Conservation (phyloP, 352 stramenopile genomes). For the Thalassiosira mediterranea region DNA sequence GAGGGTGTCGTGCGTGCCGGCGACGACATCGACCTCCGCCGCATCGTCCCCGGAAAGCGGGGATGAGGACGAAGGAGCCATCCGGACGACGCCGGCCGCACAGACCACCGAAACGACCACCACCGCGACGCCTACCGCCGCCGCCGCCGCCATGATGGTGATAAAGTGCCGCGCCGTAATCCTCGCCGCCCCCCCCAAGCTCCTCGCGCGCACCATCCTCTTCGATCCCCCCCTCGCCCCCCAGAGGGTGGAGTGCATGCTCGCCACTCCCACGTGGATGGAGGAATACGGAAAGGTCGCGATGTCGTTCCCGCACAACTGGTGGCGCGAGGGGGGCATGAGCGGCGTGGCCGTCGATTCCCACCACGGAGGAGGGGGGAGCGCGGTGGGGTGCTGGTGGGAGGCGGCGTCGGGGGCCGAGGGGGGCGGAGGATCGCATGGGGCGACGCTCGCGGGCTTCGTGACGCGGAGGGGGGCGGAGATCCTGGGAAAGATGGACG, state of each 20-base stretch:
- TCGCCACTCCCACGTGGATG: constrained; percentile 44
- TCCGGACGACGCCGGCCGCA: no score
- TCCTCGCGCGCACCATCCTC: constrained; percentile 18
- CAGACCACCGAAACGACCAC: constrained; percentile 6
- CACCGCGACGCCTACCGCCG: not conserved
- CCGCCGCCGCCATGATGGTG: not conserved
- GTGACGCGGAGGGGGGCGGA: constrained; percentile 17
- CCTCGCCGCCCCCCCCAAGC: constrained; percentile 32
- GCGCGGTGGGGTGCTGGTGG: constrained; percentile 34
- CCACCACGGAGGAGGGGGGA: no score
- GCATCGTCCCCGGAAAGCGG: not conserved
- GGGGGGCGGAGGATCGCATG: constrained; percentile 9
- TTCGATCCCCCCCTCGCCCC: constrained; percentile 27
- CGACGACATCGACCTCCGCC: no score
- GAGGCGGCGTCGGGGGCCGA: constrained; percentile 28
- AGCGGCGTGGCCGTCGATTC: constrained; percentile 36
- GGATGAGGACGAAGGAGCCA: no score
- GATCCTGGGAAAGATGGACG: constrained; percentile 7
- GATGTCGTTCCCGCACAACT: constrained; percentile 39
- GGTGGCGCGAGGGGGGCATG: constrained; percentile 22
- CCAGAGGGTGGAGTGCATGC: constrained; percentile 27
- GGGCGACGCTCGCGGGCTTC: constrained; percentile 31
- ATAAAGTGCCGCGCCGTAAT: constrained; percentile 28
- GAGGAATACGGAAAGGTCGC: constrained; percentile 38
- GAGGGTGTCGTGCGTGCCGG: no score